Evolutionary conservation across 1,284 basidiomycete species (phyloP), one percentile per base, ranked within the genome.

Genomic region (Abortiporus biennis): DNA sequence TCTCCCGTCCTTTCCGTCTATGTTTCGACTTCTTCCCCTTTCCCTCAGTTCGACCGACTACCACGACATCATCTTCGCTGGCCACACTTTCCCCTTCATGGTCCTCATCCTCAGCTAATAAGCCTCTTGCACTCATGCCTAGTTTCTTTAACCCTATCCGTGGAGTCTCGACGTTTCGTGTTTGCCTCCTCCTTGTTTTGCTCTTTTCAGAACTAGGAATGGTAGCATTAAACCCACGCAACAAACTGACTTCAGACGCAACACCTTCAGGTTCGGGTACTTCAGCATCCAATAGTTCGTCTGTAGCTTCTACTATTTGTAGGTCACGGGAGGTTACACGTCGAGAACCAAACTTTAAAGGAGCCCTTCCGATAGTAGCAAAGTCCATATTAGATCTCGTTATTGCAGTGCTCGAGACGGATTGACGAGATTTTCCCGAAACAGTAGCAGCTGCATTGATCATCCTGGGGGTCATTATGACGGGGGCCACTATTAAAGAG

Each of bases 171-270:
- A 94, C 76, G 54, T 86, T 89, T 44, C 92, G 72, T 57, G 86
- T 78, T 59, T 88, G 80, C 42, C 91, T 64, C 45, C 92, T 66
- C 46, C 91, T 71, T 15, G 78, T 71, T 46, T 86, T 82, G 41
- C 86, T 74, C 53, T 81, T 74, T 55, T 92, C 85, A 22, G 91
- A 79, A 55, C 84, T 89, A 6, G 92, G 92, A 38, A 94, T 86
- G 2, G 92, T 95, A 22, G 92, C 92, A 52, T 88, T 85, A 63
- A 95, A 96, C 0, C 92, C 92, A 33, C 84, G 78, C 31, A 93
- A 68, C 21, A 96, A 69, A 55, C 84, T 84, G 41, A 90, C 80
- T 54, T 79, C 73, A 23, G 72, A 71, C 4, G 77, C 77, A 19
- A 78, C 68, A 29, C 74, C 77, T 19, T 77, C 76, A 4, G 72